A percentile compares a stretch with the other conserved stretches of the same genome.
Conservation (phyloP, 2,329 filamentous ascomycete genomes). For the Penicillium sclerotigenum region DNA sequence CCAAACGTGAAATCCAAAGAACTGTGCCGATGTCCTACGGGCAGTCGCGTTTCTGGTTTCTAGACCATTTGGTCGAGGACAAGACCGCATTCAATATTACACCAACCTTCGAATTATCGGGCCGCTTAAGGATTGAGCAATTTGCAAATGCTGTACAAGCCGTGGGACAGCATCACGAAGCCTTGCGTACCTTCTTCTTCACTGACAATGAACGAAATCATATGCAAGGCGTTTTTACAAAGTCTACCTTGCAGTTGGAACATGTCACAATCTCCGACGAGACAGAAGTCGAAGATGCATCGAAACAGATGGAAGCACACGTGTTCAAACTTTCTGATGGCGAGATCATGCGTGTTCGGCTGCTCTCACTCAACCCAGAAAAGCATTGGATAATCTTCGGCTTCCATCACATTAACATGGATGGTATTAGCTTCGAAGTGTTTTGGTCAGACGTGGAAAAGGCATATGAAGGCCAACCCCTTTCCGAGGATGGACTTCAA, state of each 20-base stretch:
- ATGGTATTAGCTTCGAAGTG: conserved; percentile 47
- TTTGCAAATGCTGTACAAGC: conserved; percentile 35
- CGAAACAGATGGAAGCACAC: conserved; percentile 25
- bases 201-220: conserved; percentile 9
- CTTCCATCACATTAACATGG: conserved; percentile 52
- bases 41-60: conserved; percentile 44
- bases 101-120: conserved; percentile 30
- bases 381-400: conserved; percentile 44
- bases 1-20: conserved; percentile 7
- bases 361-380: conserved; percentile 15
- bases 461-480: conserved; percentile 38
- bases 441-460: conserved; percentile 47
- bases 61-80: conserved; percentile 30
- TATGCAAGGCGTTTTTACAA: conserved; percentile 24
- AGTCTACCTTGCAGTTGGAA: conserved; percentile 29
- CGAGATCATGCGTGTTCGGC: conserved; percentile 23
- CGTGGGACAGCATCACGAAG: conserved; percentile 32
- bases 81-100: conserved; percentile 44
- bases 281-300: conserved; percentile 23
- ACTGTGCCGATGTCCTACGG: conserved; percentile 37
- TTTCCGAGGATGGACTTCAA: conserved; percentile 25
- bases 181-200: conserved; percentile 34
- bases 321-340: conserved; percentile 42
- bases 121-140: conserved; percentile 29
- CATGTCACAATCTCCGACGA: conserved; percentile 8